Evolutionary conservation across 768 basidiomycete species (phyloP).

Genomic region (Exidia glandulosa): DNA sequence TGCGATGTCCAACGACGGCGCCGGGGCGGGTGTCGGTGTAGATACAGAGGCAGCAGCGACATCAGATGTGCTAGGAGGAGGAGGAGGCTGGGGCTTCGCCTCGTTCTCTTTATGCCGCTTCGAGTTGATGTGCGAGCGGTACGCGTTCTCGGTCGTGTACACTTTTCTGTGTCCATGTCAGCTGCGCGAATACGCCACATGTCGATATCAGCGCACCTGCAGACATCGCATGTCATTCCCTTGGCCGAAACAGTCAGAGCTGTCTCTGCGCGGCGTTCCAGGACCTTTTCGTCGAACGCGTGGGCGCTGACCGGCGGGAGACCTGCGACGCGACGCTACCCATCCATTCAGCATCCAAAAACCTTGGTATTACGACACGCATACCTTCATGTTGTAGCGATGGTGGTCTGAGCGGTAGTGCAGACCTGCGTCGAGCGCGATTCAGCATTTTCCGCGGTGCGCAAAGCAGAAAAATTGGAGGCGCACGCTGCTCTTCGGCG

Average conservation of each 20-base stretch:
- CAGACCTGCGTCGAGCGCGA: too few relatives aligned
- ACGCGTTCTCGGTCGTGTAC: slow-evolving; percentile 84
- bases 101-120: slow-evolving; percentile 83
- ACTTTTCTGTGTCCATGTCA: slow-evolving; percentile 75
- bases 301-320: slow-evolving; percentile 72
- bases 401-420: slow-evolving; percentile 95
- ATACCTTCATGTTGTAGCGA: slow-evolving; percentile 87
- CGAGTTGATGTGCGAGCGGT: slow-evolving; percentile 75
- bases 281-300: slow-evolving; percentile 80
- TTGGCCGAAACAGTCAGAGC: slow-evolving; percentile 52
- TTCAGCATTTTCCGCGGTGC: too few relatives aligned
- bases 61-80: slow-evolving; percentile 2
- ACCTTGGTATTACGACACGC: slow-evolving; percentile 1
- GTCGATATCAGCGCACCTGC: too few relatives aligned
- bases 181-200: too few relatives aligned
- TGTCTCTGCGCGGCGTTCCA: slow-evolving; percentile 68
- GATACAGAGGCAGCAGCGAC: slow-evolving; percentile 4
- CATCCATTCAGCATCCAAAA: neutral
- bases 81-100: slow-evolving; percentile 11
- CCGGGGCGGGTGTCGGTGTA: too few relatives aligned
- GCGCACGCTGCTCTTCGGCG: slow-evolving; percentile 79
- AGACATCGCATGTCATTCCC: slow-evolving; percentile 53
- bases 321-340: slow-evolving; percentile 68
- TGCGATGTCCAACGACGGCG: slow-evolving; percentile 1
- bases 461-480: too few relatives aligned